Percentiles rank a stretch among this genome's conserved stretches.
Conservation (phyloP, 495 filamentous ascomycete species). For the Pseudomonodictys pantanalensis region DNA sequence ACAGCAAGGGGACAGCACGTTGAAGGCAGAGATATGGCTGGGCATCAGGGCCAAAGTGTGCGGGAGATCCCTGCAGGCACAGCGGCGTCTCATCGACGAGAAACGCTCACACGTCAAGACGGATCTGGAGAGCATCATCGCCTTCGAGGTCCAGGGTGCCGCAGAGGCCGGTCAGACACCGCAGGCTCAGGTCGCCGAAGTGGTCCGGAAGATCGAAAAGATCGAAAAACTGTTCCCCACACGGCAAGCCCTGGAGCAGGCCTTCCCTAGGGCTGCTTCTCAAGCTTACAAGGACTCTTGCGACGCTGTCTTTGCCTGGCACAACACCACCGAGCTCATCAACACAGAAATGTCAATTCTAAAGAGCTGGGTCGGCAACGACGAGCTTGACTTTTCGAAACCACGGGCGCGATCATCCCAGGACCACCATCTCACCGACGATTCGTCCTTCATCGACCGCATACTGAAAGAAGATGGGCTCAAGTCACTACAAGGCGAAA, state of each 20-base stretch:
- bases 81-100: constrained; percentile 80
- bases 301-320: constrained; percentile 88
- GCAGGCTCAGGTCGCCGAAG: constrained; percentile 79
- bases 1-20: constrained; percentile 64
- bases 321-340: constrained; percentile 97
- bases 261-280: constrained; percentile 70
- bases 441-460: constrained; percentile 91
- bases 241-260: constrained; percentile 63
- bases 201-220: constrained; percentile 83
- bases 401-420: constrained; percentile 39
- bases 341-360: constrained; percentile 88
- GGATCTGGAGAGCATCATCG: constrained; percentile 78
- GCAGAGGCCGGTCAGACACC: constrained; percentile 86
- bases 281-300: constrained; percentile 72
- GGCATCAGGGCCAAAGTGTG: constrained; percentile 78
- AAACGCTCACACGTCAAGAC: constrained; percentile 64
- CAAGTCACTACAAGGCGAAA: constrained; percentile 80
- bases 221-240: constrained; percentile 83
- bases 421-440: constrained; percentile 69
- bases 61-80: constrained; percentile 77
- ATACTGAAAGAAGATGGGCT: constrained; percentile 97
- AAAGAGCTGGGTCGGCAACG: constrained; percentile 94
- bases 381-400: constrained; percentile 85
- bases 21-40: constrained; percentile 85
- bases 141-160: constrained; percentile 90